Percentiles rank a stretch among this genome's conserved stretches.
Conservation (phyloP, 306 rosid genomes). For the Trifolium pratense region DNA sequence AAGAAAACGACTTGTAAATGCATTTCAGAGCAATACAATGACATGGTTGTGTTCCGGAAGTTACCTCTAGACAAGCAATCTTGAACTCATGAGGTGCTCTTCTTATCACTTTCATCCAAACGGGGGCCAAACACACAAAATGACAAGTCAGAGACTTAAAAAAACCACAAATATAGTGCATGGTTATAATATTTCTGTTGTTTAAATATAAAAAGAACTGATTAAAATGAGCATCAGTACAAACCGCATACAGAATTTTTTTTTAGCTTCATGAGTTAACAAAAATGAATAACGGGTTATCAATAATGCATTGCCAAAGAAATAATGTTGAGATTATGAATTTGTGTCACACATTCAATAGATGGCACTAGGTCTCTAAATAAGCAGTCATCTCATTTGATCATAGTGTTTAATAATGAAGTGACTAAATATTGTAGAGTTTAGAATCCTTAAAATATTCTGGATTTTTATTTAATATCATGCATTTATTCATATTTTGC, state of each 20-base stretch:
- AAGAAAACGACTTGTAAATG: slow-evolving; percentile 26
- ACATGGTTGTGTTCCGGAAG: slow-evolving; percentile 15
- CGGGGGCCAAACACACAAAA: slow-evolving; percentile 39
- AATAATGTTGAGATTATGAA: not conserved
- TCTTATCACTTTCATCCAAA: slow-evolving; percentile 74
- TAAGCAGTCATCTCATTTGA: slow-evolving; percentile 27
- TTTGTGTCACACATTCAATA: not conserved
- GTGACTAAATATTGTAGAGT: not conserved
- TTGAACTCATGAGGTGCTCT: slow-evolving; percentile 99
- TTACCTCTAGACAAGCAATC: slow-evolving; percentile 98
- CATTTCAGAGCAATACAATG: slow-evolving; percentile 20
- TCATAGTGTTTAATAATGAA: slow-evolving; percentile 15
- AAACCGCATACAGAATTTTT: slow-evolving; percentile 1
- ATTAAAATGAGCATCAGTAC: not conserved
- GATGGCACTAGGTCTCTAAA: not conserved
- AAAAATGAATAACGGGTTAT: slow-evolving; percentile 8
- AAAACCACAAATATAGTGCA: slow-evolving; percentile 11
- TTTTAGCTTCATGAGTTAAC: slow-evolving; percentile 10
- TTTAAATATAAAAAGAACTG: too few species aligned
- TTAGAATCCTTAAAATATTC: not conserved
- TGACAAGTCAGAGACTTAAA: slow-evolving; percentile 37
- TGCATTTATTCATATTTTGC: not conserved
- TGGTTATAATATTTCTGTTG: slow-evolving; percentile 7
- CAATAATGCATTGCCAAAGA: slow-evolving; percentile 13
- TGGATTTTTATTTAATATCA: too few species aligned